phyloP scores from a whole-genome alignment of 805 yeast species.

The Kodamaea fukazawae region DNA sequence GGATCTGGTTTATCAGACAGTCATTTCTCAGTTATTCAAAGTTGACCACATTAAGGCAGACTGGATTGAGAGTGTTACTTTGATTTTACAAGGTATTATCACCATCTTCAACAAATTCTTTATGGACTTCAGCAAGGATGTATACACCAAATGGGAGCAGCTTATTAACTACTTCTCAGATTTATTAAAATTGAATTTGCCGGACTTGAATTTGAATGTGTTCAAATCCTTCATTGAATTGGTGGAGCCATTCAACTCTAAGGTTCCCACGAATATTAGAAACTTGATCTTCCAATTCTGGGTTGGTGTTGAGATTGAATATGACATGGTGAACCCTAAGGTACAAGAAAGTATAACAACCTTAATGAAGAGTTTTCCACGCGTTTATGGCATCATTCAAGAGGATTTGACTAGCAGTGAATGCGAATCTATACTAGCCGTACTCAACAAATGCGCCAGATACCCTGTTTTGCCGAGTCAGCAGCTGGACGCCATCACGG shows the following conservation, averaged over 20 bases:
- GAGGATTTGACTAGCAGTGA: conserved; percentile 29
- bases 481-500: conserved; percentile 47
- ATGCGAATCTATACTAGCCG: conserved; percentile 51
- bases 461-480: conserved; percentile 70
- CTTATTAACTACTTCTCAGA: conserved; percentile 49
- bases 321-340: conserved; percentile 39
- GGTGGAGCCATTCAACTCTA: conserved; percentile 30
- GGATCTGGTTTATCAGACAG: conserved; percentile 60
- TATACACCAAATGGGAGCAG: conserved; percentile 50
- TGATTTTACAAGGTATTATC: conserved; percentile 64
- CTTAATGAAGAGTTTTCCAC: conserved; percentile 51
- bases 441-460: conserved; percentile 62
- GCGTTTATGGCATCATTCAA: conserved; percentile 39
- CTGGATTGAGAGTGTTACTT: conserved; percentile 59
- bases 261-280: conserved; percentile 20
- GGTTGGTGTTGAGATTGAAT: conserved; percentile 39
- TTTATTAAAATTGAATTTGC: conserved; percentile 39
- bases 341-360: conserved; percentile 58
- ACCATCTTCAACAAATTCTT: conserved; percentile 58
- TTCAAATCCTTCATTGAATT: conserved; percentile 54
- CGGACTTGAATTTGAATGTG: conserved; percentile 53
- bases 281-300: conserved; percentile 51
- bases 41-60: conserved; percentile 27
- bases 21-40: conserved; percentile 29
- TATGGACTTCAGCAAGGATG: conserved; percentile 22